These are phyloP conservation scores for Melaleuca alternifolia DNA, from an alignment of 345 rosid species.

Conservation along the genomic window DNA sequence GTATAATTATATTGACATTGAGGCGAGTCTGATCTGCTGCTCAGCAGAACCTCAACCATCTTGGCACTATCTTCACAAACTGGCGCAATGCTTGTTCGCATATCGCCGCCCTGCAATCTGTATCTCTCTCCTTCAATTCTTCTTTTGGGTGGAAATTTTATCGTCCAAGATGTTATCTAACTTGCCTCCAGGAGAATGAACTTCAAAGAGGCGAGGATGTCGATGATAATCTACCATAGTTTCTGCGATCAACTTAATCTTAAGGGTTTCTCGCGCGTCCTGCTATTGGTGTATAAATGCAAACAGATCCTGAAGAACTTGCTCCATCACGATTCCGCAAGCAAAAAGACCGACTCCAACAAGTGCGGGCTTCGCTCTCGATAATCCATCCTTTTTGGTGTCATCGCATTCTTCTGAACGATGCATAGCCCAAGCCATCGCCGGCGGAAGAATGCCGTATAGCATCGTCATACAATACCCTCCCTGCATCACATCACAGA, in stretches of 20 bases:
- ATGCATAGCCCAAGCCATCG: slow-evolving; percentile 54
- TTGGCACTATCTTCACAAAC: not conserved
- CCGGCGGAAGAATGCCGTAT: slow-evolving; percentile 62
- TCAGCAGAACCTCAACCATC: not conserved
- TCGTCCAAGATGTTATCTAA: not conserved
- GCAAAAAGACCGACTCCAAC: slow-evolving; percentile 38
- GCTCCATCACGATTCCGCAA: slow-evolving; percentile 32
- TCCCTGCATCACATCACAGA: slow-evolving; percentile 25
- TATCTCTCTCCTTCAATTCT: not conserved
- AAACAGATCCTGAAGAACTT: slow-evolving; percentile 24
- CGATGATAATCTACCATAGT: not conserved
- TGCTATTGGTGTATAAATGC: not conserved
- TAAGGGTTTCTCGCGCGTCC: not conserved
- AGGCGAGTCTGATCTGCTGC: not conserved
- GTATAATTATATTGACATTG: not conserved
- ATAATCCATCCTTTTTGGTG: slow-evolving; percentile 1
- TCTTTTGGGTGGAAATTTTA: not conserved
- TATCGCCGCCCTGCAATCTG: not conserved
- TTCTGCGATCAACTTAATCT: not conserved
- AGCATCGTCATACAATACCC: slow-evolving; percentile 64
- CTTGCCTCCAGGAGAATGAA: not conserved
- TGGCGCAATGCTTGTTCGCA: not conserved
- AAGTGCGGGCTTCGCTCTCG: slow-evolving; percentile 25
- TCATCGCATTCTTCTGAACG: slow-evolving; percentile 1
- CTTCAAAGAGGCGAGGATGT: not conserved